Percentiles rank a stretch among this genome's conserved stretches.
These are phyloP conservation scores for Coleophoma cylindrospora DNA, from an alignment of 2,329 filamentous ascomycete species.

Conservation along the genomic window DNA sequence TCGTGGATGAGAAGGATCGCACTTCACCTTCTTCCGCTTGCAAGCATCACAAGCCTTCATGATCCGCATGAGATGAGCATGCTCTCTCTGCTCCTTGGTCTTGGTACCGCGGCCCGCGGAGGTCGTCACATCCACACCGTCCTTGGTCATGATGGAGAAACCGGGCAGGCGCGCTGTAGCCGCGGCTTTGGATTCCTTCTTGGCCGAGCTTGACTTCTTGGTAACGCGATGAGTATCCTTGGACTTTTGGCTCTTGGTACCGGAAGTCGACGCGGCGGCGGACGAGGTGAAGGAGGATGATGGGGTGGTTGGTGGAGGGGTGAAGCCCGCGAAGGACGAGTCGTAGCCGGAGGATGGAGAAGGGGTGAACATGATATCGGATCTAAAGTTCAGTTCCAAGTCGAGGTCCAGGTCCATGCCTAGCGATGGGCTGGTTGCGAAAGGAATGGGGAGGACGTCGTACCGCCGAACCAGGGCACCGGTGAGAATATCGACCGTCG, in stretches of 20 bases:
- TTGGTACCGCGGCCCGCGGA: constrained; percentile 57
- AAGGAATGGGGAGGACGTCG: constrained; percentile 27
- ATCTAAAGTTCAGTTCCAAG: constrained; percentile 28
- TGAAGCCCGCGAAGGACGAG: background rate
- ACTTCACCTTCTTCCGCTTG: constrained; percentile 55
- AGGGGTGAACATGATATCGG: constrained; percentile 29
- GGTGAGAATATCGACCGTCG: constrained; percentile 52
- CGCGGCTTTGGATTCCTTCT: constrained; percentile 20
- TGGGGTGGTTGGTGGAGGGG: constrained; percentile 25
- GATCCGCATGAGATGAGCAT: constrained; percentile 61
- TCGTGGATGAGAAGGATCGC: background rate
- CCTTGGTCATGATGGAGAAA: constrained; percentile 63
- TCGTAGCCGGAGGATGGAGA: constrained; percentile 32
- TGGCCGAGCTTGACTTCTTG: constrained; percentile 13
- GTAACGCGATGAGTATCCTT: constrained; percentile 8
- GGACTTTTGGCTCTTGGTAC: background rate
- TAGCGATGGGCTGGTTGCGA: constrained; percentile 33
- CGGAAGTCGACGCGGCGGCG: too few species aligned
- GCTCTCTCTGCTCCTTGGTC: constrained; percentile 63
- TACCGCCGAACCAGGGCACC: constrained; percentile 48
- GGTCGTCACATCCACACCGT: constrained; percentile 58
- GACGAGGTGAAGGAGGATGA: too few species aligned
- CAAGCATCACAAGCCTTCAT: constrained; percentile 64
- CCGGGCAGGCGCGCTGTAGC: constrained; percentile 40
- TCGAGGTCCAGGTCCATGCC: constrained; percentile 44